Evolutionary conservation across 2,329 filamentous ascomycete species (phyloP), one percentile per base, ranked within the genome.

Genomic region (Paramyrothecium roridum): DNA sequence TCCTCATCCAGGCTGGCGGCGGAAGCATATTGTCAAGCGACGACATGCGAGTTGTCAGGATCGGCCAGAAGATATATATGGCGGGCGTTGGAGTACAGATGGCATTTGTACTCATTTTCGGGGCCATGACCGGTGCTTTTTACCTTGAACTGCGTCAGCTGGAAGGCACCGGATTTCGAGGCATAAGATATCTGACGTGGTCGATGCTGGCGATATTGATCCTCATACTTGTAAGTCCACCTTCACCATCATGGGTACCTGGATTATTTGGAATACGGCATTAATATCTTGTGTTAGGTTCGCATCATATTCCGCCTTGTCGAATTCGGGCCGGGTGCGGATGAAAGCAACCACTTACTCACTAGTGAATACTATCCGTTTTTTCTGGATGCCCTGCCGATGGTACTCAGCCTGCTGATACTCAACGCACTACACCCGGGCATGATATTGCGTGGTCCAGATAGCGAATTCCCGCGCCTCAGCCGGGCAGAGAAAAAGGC

Each of bases 221-320:
- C 6, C 62, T 74, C 17, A 73, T 76, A 47, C 65, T 72, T 37
- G 69, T 76, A 59, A 65, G 70, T 60, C 26, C 26, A 30, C 10
- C 4, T 10, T 30, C 10, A 10, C 6, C 26, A 30, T 4, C 26
- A 30, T 30, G 4, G 4, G 26, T 10, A 10, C 26, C 10, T 30
- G 10, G 26, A 30, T 4, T 19, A 10, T 19, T n/a, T 40, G 34
- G 26, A 21, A 10, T 54, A 47, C 23, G 10, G 23, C 54, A 37
- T 55, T 60, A 52, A 60, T 20, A 55, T 52, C 16, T 45, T 20
- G 17, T 51, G 48, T 8, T 52, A 82, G 75, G 65, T 78, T 26
- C 80, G 84, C 34, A 86, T 87, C 64, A 77, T 85, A 59, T 88
- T 80, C 68, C 81, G 84, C 30, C 73, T 88, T 2, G 67, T 75